Base-by-base conservation (phyloP, 768 basidiomycete genomes). In the Melanogaster broomeanus region DNA sequence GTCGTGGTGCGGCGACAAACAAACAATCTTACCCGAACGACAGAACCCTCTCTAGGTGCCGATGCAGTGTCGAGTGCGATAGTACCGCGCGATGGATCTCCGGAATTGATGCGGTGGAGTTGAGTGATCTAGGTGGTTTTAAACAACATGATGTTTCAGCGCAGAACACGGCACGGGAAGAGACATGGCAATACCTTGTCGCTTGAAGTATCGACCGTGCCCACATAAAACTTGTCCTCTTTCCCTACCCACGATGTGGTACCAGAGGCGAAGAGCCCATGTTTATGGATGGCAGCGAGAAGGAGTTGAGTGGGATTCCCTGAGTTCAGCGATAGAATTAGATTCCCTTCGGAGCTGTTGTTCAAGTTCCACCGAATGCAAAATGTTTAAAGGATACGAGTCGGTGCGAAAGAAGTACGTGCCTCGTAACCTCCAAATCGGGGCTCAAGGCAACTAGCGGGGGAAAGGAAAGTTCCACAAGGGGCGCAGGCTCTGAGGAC, bases 71-170 rank as follows among this genome's bases (percentile, higher is more conserved):
- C 80, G 1, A 91, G 70, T 1, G 88, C 81, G 13, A 90, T 75
- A 4, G 77, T 76, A 3, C 89, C 89, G 6, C 84, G 77, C 15
- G 82, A 82, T 2, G 87, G 88, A 60, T 87, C 87, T 3, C 89
- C 89, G 0, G 88, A 84, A 21, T 75, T 81, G 51, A 91, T 83
- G 48, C 70, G 76, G 59, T 79, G 80, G 34, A 85, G 72, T 41
- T 77, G 76, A 19, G 62, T 59, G 3, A 79, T 55, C 80, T 84
- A 46, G 9, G 27, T 31, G 46, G 25, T 28, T 48, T 11, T 19
- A 34, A 39, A 6, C 2, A 28, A 4, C 27, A 33, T 21, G 8
- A 27, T 52, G 34, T 35, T 31, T 31, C 31, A 31, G 31, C 12
- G 12, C 31, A 1, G 31, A 31, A 31, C 12, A 31, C 12, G 31